These are phyloP conservation scores for Marasmius tenuissimus DNA, from an alignment of 1,284 basidiomycete genomes.

Conservation along the genomic window DNA sequence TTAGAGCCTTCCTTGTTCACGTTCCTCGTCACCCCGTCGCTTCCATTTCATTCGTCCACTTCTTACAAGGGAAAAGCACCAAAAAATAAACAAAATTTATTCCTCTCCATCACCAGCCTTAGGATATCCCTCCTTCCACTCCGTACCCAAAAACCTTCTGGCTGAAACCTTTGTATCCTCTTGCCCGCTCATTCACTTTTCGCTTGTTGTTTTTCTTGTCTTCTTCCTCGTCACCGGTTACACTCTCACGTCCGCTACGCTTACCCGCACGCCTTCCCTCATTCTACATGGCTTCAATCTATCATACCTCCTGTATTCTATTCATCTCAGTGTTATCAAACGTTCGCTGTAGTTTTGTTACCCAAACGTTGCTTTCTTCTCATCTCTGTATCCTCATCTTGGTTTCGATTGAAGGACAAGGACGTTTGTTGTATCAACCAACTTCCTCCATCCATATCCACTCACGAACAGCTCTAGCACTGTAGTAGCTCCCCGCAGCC, in stretches of 20 bases:
- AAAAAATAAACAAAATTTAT: not conserved
- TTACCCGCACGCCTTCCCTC: not conserved
- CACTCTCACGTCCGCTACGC: not conserved
- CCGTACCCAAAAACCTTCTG: not conserved
- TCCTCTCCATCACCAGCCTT: not conserved
- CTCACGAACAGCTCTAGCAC: too few species aligned
- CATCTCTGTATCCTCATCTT: not conserved
- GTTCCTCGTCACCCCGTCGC: not conserved
- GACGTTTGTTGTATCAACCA: too few species aligned
- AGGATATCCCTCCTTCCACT: not conserved
- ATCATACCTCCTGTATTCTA: not conserved
- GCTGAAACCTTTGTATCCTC: not conserved
- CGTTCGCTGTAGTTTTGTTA: not conserved
- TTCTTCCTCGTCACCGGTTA: not conserved
- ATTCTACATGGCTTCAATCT: not conserved
- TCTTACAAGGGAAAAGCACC: not conserved
- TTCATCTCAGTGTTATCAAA: not conserved
- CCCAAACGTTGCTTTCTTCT: not conserved
- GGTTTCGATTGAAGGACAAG: not conserved
- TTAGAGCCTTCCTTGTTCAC: not conserved
- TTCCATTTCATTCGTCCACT: not conserved
- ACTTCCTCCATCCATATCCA: too few species aligned
- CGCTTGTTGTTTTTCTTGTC: not conserved
- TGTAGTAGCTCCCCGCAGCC: too few species aligned
- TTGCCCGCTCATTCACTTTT: not conserved